These are phyloP conservation scores for Kalaharituber pfeilii DNA, from an alignment of 2,329 filamentous ascomycete species.

Conservation along the genomic window DNA sequence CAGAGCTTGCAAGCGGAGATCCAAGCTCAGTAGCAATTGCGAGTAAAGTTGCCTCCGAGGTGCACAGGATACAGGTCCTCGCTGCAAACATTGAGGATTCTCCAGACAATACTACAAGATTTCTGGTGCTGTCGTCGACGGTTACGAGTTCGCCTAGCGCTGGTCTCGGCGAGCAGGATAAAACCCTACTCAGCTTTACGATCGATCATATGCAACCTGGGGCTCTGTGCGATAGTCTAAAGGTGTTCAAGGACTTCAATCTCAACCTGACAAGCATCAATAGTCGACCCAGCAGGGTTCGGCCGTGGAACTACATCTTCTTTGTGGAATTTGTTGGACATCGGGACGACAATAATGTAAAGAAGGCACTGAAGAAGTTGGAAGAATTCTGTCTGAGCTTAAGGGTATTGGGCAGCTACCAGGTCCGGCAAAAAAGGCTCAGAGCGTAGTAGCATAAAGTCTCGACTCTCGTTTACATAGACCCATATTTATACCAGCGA, in stretches of 20 bases:
- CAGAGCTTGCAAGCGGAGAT: constrained; percentile 52
- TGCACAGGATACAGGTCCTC: constrained; percentile 52
- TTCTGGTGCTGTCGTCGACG: constrained; percentile 44
- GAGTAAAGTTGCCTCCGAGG: constrained; percentile 51
- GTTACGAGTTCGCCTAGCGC: not conserved
- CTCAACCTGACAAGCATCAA: constrained; percentile 86
- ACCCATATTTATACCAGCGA: no score
- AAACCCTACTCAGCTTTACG: constrained; percentile 69
- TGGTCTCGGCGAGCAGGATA: constrained; percentile 27
- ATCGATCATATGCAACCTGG: constrained; percentile 61
- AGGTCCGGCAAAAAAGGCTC: constrained; percentile 4
- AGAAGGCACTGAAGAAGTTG: constrained; percentile 43
- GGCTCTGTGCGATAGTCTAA: constrained; percentile 63
- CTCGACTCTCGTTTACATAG: no score
- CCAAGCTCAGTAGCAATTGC: constrained; percentile 52
- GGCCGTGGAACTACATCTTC: constrained; percentile 83
- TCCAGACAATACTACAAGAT: constrained; percentile 60
- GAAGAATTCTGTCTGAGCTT: constrained; percentile 24
- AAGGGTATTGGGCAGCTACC: constrained; percentile 22
- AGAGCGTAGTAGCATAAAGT: no score
- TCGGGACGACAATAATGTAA: constrained; percentile 40
- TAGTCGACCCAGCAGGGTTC: constrained; percentile 54
- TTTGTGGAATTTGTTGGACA: constrained; percentile 75
- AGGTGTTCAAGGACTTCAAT: constrained; percentile 53
- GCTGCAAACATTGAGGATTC: constrained; percentile 54